Evolutionary conservation across 768 basidiomycete genomes (phyloP).

Genomic region (Kwoniella dejecticola): DNA sequence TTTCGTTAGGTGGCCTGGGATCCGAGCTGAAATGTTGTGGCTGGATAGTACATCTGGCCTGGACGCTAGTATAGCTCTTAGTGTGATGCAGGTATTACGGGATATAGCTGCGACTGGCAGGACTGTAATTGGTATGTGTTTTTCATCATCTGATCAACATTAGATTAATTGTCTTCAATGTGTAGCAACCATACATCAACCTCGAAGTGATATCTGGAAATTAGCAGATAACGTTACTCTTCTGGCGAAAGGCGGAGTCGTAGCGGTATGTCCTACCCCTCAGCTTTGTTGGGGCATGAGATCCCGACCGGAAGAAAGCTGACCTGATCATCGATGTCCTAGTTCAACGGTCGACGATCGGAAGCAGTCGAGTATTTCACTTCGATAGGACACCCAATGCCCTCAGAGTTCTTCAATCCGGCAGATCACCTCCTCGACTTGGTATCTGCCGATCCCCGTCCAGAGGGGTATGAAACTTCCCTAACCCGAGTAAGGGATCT

Average conservation of each 20-base stretch:
- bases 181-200: constrained; percentile 56
- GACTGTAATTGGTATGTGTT: constrained; percentile 56
- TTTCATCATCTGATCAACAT: not conserved
- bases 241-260: constrained; percentile 52
- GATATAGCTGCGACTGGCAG: constrained; percentile 58
- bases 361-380: constrained; percentile 56
- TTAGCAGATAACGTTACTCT: constrained; percentile 55
- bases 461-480: constrained; percentile 29
- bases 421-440: constrained; percentile 67
- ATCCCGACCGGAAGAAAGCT: not conserved
- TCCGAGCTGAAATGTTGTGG: not conserved
- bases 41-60: constrained; percentile 58
- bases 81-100: constrained; percentile 59
- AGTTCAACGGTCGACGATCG: constrained; percentile 47
- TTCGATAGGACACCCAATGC: constrained; percentile 53
- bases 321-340: not conserved
- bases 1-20: not conserved
- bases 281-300: not conserved
- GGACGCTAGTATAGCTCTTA: constrained; percentile 59
- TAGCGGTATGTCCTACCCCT: constrained; percentile 49
- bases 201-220: constrained; percentile 56
- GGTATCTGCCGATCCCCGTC: constrained; percentile 56
- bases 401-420: constrained; percentile 60
- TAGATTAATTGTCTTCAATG: not conserved
- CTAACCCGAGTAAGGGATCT: constrained; percentile 30